These are phyloP conservation scores for Yamadazyma laniorum DNA, from an alignment of 805 yeast genomes.

Conservation along the genomic window DNA sequence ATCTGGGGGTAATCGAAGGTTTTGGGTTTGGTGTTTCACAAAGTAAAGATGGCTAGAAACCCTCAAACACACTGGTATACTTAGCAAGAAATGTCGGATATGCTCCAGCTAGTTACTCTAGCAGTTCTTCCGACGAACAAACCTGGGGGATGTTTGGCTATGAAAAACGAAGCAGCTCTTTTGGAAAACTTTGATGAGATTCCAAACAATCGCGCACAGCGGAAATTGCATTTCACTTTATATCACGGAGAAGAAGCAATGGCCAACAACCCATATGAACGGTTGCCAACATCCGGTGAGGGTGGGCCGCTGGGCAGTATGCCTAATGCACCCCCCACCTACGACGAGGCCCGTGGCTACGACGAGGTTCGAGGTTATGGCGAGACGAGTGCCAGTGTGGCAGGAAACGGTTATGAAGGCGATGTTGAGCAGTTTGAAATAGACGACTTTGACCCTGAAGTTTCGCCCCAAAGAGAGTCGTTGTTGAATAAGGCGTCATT, in stretches of 20 bases:
- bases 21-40: too few relatives aligned
- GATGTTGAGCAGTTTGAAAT: slow-evolving; percentile 18
- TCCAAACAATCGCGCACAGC: not conserved
- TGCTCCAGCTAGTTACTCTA: not conserved
- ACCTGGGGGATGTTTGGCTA: not conserved
- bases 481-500: slow-evolving; percentile 36
- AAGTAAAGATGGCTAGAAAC: too few relatives aligned
- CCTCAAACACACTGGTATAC: too few relatives aligned
- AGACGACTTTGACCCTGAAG: slow-evolving; percentile 15
- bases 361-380: not conserved
- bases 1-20: not conserved
- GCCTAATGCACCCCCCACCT: slow-evolving; percentile 17
- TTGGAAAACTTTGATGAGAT: too few relatives aligned
- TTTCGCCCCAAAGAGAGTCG: slow-evolving; percentile 17
- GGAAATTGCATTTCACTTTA: too few relatives aligned
- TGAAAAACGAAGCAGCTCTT: not conserved
- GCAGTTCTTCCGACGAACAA: not conserved
- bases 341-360: slow-evolving; percentile 9
- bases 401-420: not conserved
- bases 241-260: too few relatives aligned
- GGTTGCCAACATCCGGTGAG: slow-evolving; percentile 1
- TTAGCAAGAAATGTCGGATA: too few relatives aligned
- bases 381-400: not conserved
- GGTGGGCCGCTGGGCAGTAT: slow-evolving; percentile 1
- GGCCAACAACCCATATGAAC: slow-evolving; percentile 10